These are phyloP conservation scores for Parietaria judaica DNA, from an alignment of 306 rosid genomes.

Conservation along the genomic window DNA sequence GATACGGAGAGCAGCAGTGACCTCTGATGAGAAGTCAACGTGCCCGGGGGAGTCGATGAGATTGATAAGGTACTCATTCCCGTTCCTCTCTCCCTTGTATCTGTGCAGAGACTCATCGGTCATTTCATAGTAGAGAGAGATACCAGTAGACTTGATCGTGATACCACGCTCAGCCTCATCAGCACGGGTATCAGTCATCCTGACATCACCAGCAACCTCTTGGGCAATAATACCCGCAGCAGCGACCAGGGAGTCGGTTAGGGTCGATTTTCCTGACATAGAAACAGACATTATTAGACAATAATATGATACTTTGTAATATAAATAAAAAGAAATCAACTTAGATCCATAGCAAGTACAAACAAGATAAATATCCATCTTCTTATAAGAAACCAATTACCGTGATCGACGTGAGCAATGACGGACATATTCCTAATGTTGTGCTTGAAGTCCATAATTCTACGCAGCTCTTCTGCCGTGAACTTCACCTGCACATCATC, in stretches of 20 bases:
- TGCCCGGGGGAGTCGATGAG: constrained; percentile 93
- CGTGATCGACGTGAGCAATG: constrained; percentile 89
- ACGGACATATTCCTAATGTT: constrained; percentile 96
- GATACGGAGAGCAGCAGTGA: constrained; percentile 93
- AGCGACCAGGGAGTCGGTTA: constrained; percentile 89
- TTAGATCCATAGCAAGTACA: too few relatives aligned
- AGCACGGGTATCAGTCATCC: constrained; percentile 84
- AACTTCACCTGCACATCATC: constrained; percentile 74
- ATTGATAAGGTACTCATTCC: constrained; percentile 89
- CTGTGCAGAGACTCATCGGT: constrained; percentile 37
- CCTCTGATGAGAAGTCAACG: constrained; percentile 88
- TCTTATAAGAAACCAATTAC: constrained; percentile 19
- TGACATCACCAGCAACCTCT: constrained; percentile 88
- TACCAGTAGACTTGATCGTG: constrained; percentile 85
- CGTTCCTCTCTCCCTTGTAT: constrained; percentile 58
- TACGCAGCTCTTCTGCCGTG: constrained; percentile 79
- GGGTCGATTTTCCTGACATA: constrained; percentile 38
- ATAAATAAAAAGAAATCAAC: neutral
- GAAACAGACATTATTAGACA: constrained; percentile 19
- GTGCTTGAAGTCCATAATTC: constrained; percentile 80
- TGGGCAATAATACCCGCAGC: constrained; percentile 96
- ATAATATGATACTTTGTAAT: neutral
- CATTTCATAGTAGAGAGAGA: constrained; percentile 92
- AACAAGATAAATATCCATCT: too few relatives aligned
- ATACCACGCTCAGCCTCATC: constrained; percentile 99